A percentile compares a stretch with the other conserved stretches of the same genome.
phyloP scores from a whole-genome alignment of 257 asterid genomes.

The Penstemon newberryi region DNA sequence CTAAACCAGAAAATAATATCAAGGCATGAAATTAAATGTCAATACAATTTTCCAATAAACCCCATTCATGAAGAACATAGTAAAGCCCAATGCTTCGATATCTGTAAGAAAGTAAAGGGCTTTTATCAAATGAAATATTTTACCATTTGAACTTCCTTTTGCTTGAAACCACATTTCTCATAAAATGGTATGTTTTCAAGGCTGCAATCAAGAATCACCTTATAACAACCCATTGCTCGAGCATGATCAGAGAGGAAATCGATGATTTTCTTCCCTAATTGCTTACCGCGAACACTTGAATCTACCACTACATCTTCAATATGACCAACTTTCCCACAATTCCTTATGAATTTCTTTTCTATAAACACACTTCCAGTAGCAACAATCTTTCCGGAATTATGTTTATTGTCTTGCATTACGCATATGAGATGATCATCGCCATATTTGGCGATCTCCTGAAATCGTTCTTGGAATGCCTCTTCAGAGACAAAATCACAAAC shows the following conservation, averaged over 20 bases:
- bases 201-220: constrained; percentile 84
- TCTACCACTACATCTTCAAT: constrained; percentile 94
- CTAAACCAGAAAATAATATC: background rate
- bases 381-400: constrained; percentile 49
- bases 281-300: constrained; percentile 64
- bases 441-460: constrained; percentile 44
- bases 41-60: background rate
- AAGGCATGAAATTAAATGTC: background rate
- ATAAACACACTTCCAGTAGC: constrained; percentile 79
- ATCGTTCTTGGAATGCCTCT: constrained; percentile 51
- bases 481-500: constrained; percentile 60
- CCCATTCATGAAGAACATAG: background rate
- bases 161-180: constrained; percentile 84
- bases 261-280: constrained; percentile 67
- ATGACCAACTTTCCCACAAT: constrained; percentile 80
- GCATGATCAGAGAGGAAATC: constrained; percentile 72
- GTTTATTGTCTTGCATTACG: constrained; percentile 55
- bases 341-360: constrained; percentile 72
- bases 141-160: constrained; percentile 75
- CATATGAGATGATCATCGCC: constrained; percentile 70
- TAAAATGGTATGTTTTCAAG: constrained; percentile 59
- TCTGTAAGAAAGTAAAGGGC: background rate
- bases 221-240: constrained; percentile 67
- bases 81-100: background rate
- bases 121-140: constrained; percentile 53